Conservation (phyloP, 2,329 filamentous ascomycete genomes). For the Herpotrichia juniperi region DNA sequence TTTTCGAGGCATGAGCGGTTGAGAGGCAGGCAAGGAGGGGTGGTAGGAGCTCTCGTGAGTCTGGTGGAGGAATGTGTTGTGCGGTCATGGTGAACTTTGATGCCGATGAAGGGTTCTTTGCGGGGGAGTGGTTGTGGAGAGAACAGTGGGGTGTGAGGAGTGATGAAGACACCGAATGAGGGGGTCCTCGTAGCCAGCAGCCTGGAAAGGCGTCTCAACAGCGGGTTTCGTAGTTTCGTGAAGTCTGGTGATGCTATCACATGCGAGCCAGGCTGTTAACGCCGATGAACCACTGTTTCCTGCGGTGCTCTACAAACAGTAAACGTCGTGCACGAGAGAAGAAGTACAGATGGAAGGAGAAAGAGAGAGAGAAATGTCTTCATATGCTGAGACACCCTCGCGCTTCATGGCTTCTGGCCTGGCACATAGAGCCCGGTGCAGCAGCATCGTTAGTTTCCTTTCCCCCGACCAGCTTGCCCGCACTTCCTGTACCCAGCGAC, state of each 20-base stretch:
- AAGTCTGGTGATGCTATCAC: slow-evolving; percentile 31
- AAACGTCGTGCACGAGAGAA: too few species aligned
- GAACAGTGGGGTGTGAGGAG: neutral
- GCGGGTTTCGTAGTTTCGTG: slow-evolving; percentile 2
- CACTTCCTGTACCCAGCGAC: neutral
- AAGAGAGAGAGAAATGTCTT: neutral
- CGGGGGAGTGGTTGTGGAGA: neutral
- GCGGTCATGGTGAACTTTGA: slow-evolving; percentile 50
- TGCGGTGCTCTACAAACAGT: too few species aligned
- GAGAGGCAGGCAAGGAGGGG: slow-evolving; percentile 69
- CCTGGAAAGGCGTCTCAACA: slow-evolving; percentile 2
- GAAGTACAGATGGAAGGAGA: too few species aligned
- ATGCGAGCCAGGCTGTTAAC: slow-evolving; percentile 34
- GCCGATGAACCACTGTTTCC: too few species aligned
- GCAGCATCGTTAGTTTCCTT: slow-evolving; percentile 10
- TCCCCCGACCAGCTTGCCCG: slow-evolving; percentile 6
- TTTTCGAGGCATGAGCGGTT: slow-evolving; percentile 63
- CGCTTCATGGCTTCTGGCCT: neutral
- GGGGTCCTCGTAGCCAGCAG: neutral
- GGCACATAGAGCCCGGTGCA: neutral
- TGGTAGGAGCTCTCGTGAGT: slow-evolving; percentile 63
- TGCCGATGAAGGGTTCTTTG: neutral
- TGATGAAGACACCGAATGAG: neutral
- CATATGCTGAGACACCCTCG: neutral
- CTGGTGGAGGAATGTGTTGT: slow-evolving; percentile 60